Evolutionary conservation across 2,329 filamentous ascomycete genomes (phyloP).

Genomic region (Xylaria sp.): DNA sequence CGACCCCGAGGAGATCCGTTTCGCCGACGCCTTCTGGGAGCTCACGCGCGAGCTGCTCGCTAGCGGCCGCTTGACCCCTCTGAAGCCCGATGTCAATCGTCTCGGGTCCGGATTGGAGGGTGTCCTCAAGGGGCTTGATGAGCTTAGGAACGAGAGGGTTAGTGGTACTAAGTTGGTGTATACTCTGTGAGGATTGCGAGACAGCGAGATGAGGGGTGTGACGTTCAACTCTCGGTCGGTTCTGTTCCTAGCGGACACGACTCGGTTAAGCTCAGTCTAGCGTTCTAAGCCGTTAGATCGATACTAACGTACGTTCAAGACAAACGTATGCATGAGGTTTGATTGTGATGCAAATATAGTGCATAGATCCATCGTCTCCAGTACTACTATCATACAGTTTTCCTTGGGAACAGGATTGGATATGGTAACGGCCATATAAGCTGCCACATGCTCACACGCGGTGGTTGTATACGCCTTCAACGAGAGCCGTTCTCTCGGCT

Average conservation of each 20-base stretch:
- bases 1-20: constrained; percentile 24
- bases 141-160: constrained; percentile 43
- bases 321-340: not conserved
- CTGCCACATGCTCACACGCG: too few relatives aligned
- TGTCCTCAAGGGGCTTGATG: constrained; percentile 44
- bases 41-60: constrained; percentile 43
- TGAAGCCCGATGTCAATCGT: constrained; percentile 42
- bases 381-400: not conserved
- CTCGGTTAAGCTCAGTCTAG: too few relatives aligned
- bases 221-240: not conserved
- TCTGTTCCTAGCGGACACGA: not conserved
- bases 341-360: not conserved
- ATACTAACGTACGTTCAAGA: too few relatives aligned
- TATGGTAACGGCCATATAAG: not conserved
- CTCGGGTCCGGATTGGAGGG: constrained; percentile 42
- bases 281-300: too few relatives aligned
- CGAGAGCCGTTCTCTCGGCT: not conserved
- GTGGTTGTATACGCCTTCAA: too few relatives aligned
- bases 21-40: constrained; percentile 45
- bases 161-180: constrained; percentile 54
- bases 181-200: constrained; percentile 39
- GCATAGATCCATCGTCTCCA: not conserved
- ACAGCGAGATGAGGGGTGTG: not conserved
- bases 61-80: constrained; percentile 46
- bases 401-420: too few relatives aligned